Conservation (phyloP, 306 rosid genomes). For the Gleditsia sinensis region DNA sequence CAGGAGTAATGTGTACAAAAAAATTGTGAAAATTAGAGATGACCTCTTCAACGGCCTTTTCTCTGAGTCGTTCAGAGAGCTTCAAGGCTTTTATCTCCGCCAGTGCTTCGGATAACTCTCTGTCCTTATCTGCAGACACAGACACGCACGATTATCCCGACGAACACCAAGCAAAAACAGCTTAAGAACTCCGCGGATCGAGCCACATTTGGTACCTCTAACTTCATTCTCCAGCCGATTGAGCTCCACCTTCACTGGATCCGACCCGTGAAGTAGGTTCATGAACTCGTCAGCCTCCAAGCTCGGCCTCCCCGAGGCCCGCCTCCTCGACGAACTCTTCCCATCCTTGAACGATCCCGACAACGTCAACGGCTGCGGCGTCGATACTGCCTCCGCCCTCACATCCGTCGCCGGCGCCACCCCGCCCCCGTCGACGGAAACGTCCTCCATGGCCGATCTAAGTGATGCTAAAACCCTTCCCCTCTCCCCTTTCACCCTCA, state of each 20-base stretch:
- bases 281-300: constrained; percentile 87
- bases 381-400: constrained; percentile 20
- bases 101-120: constrained; percentile 65
- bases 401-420: constrained; percentile 18
- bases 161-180: constrained; percentile 32
- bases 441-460: constrained; percentile 86
- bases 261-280: constrained; percentile 87
- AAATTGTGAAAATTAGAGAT: constrained; percentile 26
- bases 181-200: constrained; percentile 60
- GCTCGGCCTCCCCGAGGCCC: constrained; percentile 71
- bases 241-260: constrained; percentile 97
- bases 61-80: constrained; percentile 65
- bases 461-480: constrained; percentile 5
- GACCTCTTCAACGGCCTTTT: constrained; percentile 90
- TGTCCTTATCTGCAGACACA: constrained; percentile 60
- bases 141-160: constrained; percentile 1
- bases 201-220: constrained; percentile 81
- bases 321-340: constrained; percentile 70
- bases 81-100: constrained; percentile 74
- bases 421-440: constrained; percentile 44
- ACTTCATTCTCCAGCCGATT: constrained; percentile 96
- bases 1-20: background rate
- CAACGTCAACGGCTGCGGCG: constrained; percentile 59
- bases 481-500: constrained; percentile 47
- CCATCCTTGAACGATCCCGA: constrained; percentile 89